These are phyloP conservation scores for Cicer cuneatum DNA, from an alignment of 306 rosid species.

Conservation along the genomic window DNA sequence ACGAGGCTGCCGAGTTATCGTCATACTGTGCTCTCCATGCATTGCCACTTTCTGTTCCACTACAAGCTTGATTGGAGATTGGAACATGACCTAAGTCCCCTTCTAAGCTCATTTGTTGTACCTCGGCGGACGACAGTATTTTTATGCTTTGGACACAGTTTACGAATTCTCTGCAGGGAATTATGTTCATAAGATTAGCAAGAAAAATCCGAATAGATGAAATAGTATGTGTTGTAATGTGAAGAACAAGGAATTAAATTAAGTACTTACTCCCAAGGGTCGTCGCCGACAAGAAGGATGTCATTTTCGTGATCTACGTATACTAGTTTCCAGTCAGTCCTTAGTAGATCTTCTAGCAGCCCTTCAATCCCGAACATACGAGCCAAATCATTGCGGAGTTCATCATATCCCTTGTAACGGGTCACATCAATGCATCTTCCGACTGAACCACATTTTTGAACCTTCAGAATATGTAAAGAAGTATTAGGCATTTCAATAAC, in stretches of 20 bases:
- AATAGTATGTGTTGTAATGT: background rate
- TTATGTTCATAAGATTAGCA: constrained; percentile 30
- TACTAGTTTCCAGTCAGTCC: constrained; percentile 96
- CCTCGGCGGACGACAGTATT: constrained; percentile 89
- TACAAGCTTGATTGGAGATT: constrained; percentile 82
- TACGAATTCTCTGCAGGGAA: constrained; percentile 82
- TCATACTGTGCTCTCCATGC: constrained; percentile 89
- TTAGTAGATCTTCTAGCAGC: constrained; percentile 89
- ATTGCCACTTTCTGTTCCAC: constrained; percentile 89
- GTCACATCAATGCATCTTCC: constrained; percentile 97
- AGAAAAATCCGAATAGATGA: constrained; percentile 10
- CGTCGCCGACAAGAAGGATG: constrained; percentile 95
- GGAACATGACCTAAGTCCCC: constrained; percentile 85
- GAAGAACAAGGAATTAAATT: constrained; percentile 28
- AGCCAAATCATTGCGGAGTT: constrained; percentile 85
- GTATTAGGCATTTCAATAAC: constrained; percentile 31
- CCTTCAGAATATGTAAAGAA: constrained; percentile 56
- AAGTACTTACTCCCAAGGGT: constrained; percentile 96
- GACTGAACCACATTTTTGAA: constrained; percentile 97
- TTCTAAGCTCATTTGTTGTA: constrained; percentile 94
- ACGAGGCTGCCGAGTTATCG: constrained; percentile 88
- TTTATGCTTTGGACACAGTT: constrained; percentile 97
- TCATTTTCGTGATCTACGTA: constrained; percentile 96
- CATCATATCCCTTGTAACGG: constrained; percentile 86
- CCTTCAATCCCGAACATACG: constrained; percentile 99